Conservation (phyloP, 2,329 filamentous ascomycete species). For the Exophiala lecanii-corni region DNA sequence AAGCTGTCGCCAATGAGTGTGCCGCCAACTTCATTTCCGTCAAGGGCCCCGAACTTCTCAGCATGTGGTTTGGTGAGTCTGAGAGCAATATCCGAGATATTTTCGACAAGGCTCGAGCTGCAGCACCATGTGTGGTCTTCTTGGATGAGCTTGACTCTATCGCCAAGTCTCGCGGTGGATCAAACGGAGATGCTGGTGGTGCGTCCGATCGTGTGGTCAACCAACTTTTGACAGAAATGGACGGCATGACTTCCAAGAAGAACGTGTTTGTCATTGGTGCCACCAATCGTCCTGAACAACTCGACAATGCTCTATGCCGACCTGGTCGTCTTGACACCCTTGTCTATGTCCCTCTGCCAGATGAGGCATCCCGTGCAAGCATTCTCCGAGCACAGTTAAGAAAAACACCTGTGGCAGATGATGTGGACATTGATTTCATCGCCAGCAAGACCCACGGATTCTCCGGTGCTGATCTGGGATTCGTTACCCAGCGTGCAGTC, state of each 20-base stretch:
- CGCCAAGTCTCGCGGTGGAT: slow-evolving; percentile 97
- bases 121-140: slow-evolving; percentile 97
- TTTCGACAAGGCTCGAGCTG: slow-evolving; percentile 98
- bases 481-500: slow-evolving; percentile 97
- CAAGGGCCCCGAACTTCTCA: slow-evolving; percentile 95
- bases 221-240: slow-evolving; percentile 99
- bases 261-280: slow-evolving; percentile 99
- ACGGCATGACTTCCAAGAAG: slow-evolving; percentile 99
- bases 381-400: slow-evolving; percentile 95
- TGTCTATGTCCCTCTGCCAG: slow-evolving; percentile 95
- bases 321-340: slow-evolving; percentile 97
- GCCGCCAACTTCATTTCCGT: slow-evolving; percentile 99
- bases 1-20: slow-evolving; percentile 98
- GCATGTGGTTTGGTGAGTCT: slow-evolving; percentile 99
- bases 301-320: slow-evolving; percentile 96
- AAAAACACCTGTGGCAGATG: slow-evolving; percentile 87
- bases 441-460: slow-evolving; percentile 97
- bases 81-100: slow-evolving; percentile 99
- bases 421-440: slow-evolving; percentile 87
- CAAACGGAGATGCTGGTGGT: slow-evolving; percentile 90
- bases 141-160: slow-evolving; percentile 98
- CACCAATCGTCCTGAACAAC: slow-evolving; percentile 97
- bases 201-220: slow-evolving; percentile 99
- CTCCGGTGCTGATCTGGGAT: slow-evolving; percentile 98
- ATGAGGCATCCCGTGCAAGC: slow-evolving; percentile 80